Conservation (phyloP, 352 stramenopile species). For the Globisporangium solare region DNA sequence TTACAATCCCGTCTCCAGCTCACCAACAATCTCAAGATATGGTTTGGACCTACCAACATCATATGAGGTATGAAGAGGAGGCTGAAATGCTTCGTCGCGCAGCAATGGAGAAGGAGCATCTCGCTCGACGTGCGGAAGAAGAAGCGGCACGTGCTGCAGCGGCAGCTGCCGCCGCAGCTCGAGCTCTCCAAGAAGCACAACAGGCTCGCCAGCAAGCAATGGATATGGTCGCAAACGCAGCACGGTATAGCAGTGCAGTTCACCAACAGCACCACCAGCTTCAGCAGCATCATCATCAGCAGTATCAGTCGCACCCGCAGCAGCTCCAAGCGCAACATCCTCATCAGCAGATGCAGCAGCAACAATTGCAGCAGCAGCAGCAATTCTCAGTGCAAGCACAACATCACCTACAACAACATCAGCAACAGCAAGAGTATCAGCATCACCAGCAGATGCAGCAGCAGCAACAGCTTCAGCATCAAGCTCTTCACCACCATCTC, state of each 20-base stretch:
- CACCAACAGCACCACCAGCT: constrained; percentile 55
- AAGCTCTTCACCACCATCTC: constrained; percentile 40
- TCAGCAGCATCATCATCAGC: constrained; percentile 26
- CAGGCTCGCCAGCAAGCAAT: constrained; percentile 76
- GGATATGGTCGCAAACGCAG: constrained; percentile 75
- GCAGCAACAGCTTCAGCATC: constrained; percentile 43
- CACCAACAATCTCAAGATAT: constrained; percentile 43
- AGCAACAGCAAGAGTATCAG: constrained; percentile 43
- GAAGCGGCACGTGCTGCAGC: constrained; percentile 69
- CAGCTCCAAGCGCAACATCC: constrained; percentile 9
- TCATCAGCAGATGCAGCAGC: constrained; percentile 18
- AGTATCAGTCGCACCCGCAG: constrained; percentile 16
- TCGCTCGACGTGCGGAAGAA: constrained; percentile 73
- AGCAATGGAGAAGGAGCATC: constrained; percentile 53
- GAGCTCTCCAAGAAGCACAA: constrained; percentile 70
- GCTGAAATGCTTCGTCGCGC: constrained; percentile 61
- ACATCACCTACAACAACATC: constrained; percentile 33
- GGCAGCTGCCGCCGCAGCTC: constrained; percentile 58
- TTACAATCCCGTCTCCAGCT: constrained; percentile 6
- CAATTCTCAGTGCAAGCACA: constrained; percentile 26
- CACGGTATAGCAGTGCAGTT: constrained; percentile 66
- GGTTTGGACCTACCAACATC: constrained; percentile 68
- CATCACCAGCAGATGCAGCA: constrained; percentile 41
- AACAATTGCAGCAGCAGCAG: constrained; percentile 18
- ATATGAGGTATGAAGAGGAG: constrained; percentile 70